These are phyloP conservation scores for Tetraselmis striata DNA, from an alignment of 139 green algal genomes.

Conservation along the genomic window DNA sequence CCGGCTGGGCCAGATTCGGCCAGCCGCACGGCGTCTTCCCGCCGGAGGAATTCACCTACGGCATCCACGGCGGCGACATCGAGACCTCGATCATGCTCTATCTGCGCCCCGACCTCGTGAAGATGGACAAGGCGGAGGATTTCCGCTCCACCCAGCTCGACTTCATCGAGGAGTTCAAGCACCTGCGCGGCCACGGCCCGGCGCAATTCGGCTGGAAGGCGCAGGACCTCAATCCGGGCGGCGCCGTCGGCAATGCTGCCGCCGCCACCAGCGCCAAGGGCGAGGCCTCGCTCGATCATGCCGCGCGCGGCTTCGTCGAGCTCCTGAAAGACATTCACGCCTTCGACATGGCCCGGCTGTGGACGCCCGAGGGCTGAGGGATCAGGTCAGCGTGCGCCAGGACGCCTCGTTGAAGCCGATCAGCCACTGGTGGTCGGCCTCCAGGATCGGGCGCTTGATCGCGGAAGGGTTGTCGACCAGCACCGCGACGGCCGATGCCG, in stretches of 20 bases:
- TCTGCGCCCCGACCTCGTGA: constrained; percentile 10
- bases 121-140: constrained; percentile 1
- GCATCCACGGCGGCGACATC: constrained; percentile 14
- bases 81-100: constrained; percentile 17
- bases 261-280: constrained; percentile 4
- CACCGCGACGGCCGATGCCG: too few relatives aligned
- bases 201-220: constrained; percentile 12
- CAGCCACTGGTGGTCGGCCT: too few relatives aligned
- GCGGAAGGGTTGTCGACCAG: too few relatives aligned
- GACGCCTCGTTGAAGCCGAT: too few relatives aligned
- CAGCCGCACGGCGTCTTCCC: constrained; percentile 2
- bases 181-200: background rate
- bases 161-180: constrained; percentile 1
- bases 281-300: too few relatives aligned
- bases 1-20: constrained; percentile 13
- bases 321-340: too few relatives aligned
- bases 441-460: too few relatives aligned
- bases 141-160: background rate
- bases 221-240: constrained; percentile 5
- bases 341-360: too few relatives aligned
- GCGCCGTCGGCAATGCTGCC: constrained; percentile 7
- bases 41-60: constrained; percentile 2
- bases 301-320: too few relatives aligned
- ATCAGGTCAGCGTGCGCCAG: too few relatives aligned
- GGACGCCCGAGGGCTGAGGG: too few relatives aligned